Conservation (phyloP, 352 stramenopile species). For the Detonula confervacea region DNA sequence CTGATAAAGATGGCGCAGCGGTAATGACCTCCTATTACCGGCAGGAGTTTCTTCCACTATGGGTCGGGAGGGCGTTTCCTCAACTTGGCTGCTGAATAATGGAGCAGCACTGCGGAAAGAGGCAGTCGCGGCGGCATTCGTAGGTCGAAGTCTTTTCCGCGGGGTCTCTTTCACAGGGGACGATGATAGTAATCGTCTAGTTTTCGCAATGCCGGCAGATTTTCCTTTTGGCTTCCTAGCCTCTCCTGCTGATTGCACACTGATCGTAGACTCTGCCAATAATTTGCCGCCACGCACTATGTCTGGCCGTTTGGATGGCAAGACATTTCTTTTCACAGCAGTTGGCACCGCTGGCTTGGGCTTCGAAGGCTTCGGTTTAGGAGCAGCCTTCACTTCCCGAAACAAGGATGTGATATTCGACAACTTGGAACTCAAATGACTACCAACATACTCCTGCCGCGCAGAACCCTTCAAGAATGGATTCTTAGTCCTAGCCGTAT, state of each 20-base stretch:
- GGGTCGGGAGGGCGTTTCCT: constrained; percentile 22
- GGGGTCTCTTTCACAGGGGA: constrained; percentile 24
- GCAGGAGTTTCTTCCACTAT: constrained; percentile 51
- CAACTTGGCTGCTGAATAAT: constrained; percentile 5
- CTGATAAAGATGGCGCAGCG: no score
- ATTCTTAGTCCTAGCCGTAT: constrained; percentile 27
- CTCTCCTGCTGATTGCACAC: no score
- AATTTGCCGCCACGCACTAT: no score
- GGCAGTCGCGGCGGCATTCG: neutral
- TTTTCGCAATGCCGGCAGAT: neutral
- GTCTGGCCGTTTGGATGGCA: no score
- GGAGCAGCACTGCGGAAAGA: neutral
- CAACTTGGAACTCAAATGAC: constrained; percentile 53
- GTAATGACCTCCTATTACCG: constrained; percentile 12
- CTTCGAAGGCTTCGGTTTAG: no score
- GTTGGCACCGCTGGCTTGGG: constrained; percentile 4
- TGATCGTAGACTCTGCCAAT: no score
- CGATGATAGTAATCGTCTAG: constrained; percentile 4
- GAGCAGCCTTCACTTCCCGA: constrained; percentile 52
- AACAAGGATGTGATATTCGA: constrained; percentile 57
- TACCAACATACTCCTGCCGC: constrained; percentile 50
- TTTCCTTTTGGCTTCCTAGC: constrained; percentile 32
- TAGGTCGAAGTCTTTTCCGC: constrained; percentile 10
- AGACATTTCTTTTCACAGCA: constrained; percentile 7
- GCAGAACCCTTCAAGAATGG: constrained; percentile 55